Evolutionary conservation across 2,329 filamentous ascomycete species (phyloP).

Genomic region (Ceratocystiopsis brevicomis): DNA sequence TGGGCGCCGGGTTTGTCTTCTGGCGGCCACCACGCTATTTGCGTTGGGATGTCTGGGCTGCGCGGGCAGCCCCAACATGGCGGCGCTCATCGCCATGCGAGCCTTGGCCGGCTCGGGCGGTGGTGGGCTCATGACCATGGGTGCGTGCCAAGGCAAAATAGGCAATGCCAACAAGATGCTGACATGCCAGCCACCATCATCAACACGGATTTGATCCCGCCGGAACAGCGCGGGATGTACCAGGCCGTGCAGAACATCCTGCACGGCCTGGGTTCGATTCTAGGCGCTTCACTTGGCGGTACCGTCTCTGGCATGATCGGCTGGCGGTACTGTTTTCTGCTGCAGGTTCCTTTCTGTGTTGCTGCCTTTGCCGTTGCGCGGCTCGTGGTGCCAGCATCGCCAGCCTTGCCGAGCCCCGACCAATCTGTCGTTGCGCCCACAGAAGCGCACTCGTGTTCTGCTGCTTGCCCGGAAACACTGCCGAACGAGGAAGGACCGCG

Average conservation of each 20-base stretch:
- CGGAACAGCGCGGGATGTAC: conserved; percentile 53
- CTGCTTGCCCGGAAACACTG: too few relatives aligned
- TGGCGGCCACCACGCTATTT: conserved; percentile 32
- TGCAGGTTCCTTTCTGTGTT: conserved; percentile 40
- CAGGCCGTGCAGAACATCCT: conserved; percentile 57
- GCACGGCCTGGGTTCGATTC: conserved; percentile 46
- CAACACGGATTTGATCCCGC: conserved; percentile 49
- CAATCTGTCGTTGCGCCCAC: background rate
- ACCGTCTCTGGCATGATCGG: conserved; percentile 44
- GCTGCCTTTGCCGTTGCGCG: conserved; percentile 23
- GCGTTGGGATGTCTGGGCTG: conserved; percentile 31
- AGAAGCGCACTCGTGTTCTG: too few relatives aligned
- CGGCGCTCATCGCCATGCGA: conserved; percentile 30
- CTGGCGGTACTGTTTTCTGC: conserved; percentile 48
- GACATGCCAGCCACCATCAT: conserved; percentile 40
- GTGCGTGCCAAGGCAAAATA: background rate
- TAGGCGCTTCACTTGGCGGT: conserved; percentile 53
- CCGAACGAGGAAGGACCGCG: too few relatives aligned
- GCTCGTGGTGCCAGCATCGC: background rate
- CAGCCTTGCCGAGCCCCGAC: background rate
- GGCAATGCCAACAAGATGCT: background rate
- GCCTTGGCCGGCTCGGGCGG: conserved; percentile 38
- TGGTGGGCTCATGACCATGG: conserved; percentile 52
- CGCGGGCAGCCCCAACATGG: conserved; percentile 27
- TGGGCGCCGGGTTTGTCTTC: conserved; percentile 44